A percentile compares a stretch with the other conserved stretches of the same genome.
phyloP scores from a whole-genome alignment of 257 asterid species.

The Plectranthus barbatus region DNA sequence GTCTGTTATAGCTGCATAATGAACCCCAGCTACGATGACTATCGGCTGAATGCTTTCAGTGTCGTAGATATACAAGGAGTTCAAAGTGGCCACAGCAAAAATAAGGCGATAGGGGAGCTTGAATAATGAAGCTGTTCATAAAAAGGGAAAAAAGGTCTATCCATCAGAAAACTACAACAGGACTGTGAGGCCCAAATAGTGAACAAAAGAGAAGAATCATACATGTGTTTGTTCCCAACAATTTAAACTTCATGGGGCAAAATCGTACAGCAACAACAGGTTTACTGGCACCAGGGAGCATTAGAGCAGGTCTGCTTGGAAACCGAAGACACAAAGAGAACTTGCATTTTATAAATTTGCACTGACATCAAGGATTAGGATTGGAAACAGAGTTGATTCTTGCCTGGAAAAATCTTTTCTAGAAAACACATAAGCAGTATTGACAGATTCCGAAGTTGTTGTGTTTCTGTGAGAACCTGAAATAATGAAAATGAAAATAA shows the following conservation, averaged over 20 bases:
- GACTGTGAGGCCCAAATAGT: not conserved
- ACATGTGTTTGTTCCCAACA: slow-evolving; percentile 66
- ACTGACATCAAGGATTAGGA: slow-evolving; percentile 1
- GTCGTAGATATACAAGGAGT: slow-evolving; percentile 81
- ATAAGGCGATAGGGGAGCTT: slow-evolving; percentile 87
- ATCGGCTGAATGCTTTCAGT: slow-evolving; percentile 92
- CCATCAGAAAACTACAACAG: slow-evolving; percentile 13
- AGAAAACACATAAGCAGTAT: slow-evolving; percentile 78
- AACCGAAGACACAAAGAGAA: slow-evolving; percentile 10
- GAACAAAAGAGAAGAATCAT: slow-evolving; percentile 16
- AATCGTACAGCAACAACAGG: slow-evolving; percentile 95
- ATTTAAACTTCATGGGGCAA: slow-evolving; percentile 61
- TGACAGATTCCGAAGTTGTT: slow-evolving; percentile 56
- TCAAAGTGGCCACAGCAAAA: slow-evolving; percentile 90
- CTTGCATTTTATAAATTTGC: not conserved
- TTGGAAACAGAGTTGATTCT: slow-evolving; percentile 20
- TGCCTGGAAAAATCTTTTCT: slow-evolving; percentile 93
- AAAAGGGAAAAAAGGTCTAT: slow-evolving; percentile 1
- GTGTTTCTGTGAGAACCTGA: slow-evolving; percentile 75
- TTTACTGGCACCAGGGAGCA: slow-evolving; percentile 97
- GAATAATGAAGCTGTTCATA: slow-evolving; percentile 56
- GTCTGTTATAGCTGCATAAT: slow-evolving; percentile 93
- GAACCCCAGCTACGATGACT: slow-evolving; percentile 73
- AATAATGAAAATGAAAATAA: slow-evolving; percentile 2
- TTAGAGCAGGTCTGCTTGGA: slow-evolving; percentile 77